Conservation (phyloP, 495 filamentous ascomycete genomes). For the Neurospora cerealis region DNA sequence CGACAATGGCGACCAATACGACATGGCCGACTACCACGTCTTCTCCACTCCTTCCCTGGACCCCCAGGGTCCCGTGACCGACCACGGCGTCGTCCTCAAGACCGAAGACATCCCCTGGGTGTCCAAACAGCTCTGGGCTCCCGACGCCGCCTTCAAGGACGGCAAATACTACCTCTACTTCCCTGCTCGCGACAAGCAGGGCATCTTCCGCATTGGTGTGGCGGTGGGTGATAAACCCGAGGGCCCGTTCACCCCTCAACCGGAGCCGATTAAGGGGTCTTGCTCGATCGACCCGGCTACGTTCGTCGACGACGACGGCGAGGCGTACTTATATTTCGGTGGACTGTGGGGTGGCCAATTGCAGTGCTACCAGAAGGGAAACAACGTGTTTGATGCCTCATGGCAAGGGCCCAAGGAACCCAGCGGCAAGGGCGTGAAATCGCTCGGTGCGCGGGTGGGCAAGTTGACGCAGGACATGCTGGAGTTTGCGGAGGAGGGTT, state of each 20-base stretch:
- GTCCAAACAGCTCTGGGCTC: slow-evolving; percentile 54
- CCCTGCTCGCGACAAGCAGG: slow-evolving; percentile 48
- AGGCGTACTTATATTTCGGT: slow-evolving; percentile 55
- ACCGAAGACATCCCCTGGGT: slow-evolving; percentile 52
- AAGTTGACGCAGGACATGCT: slow-evolving; percentile 53
- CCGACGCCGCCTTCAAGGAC: slow-evolving; percentile 48
- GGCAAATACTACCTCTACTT: slow-evolving; percentile 58
- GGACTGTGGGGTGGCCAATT: slow-evolving; percentile 67
- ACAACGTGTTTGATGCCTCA: slow-evolving; percentile 37
- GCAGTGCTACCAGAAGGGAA: slow-evolving; percentile 38
- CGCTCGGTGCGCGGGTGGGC: slow-evolving; percentile 52
- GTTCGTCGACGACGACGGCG: slow-evolving; percentile 52
- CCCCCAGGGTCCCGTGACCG: slow-evolving; percentile 38
- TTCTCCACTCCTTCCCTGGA: slow-evolving; percentile 42
- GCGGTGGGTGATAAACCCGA: slow-evolving; percentile 42
- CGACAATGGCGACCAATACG: slow-evolving; percentile 77
- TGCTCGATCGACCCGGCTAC: slow-evolving; percentile 56
- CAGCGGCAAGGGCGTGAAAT: slow-evolving; percentile 32
- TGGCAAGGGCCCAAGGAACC: slow-evolving; percentile 47
- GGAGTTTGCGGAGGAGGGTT: slow-evolving; percentile 34
- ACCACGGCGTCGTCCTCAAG: slow-evolving; percentile 50
- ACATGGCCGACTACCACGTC: slow-evolving; percentile 66
- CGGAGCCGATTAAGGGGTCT: slow-evolving; percentile 48
- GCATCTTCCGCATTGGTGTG: slow-evolving; percentile 56
- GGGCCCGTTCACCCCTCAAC: slow-evolving; percentile 48